phyloP scores from a whole-genome alignment of 2,329 filamentous ascomycete species.

The Verticillium longisporum region DNA sequence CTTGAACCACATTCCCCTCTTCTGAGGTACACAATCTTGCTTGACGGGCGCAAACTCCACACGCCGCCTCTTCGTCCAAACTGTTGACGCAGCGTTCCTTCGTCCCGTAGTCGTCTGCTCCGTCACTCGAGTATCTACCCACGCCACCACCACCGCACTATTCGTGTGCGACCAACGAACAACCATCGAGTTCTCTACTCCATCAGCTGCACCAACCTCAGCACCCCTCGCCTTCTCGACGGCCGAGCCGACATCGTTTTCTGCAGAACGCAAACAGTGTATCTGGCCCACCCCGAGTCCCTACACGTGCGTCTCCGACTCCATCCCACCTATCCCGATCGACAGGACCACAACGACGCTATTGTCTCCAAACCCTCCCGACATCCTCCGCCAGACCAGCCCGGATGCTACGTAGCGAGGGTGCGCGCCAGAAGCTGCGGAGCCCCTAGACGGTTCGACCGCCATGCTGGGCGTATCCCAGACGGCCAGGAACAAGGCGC shows the following conservation, averaged over 20 bases:
- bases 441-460: conserved; percentile 13
- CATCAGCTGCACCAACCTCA: background rate
- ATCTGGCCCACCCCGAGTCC: background rate
- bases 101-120: background rate
- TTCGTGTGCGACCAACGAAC: background rate
- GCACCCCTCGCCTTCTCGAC: background rate
- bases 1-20: background rate
- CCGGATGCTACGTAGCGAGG: conserved; percentile 11
- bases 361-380: background rate
- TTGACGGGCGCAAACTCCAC: background rate
- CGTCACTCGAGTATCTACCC: background rate
- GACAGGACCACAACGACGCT: background rate
- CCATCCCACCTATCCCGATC: background rate
- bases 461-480: conserved; percentile 47
- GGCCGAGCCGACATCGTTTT: background rate
- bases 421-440: conserved; percentile 10
- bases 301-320: background rate
- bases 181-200: background rate
- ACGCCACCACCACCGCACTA: too few relatives aligned
- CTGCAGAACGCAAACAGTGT: background rate
- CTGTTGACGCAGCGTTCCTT: background rate
- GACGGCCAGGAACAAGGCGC: conserved; percentile 47
- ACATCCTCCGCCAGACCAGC: conserved; percentile 1
- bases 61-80: background rate
- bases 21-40: background rate